Base-by-base conservation (phyloP, 2,329 filamentous ascomycete species). In the Arachnopeziza araneosa region DNA sequence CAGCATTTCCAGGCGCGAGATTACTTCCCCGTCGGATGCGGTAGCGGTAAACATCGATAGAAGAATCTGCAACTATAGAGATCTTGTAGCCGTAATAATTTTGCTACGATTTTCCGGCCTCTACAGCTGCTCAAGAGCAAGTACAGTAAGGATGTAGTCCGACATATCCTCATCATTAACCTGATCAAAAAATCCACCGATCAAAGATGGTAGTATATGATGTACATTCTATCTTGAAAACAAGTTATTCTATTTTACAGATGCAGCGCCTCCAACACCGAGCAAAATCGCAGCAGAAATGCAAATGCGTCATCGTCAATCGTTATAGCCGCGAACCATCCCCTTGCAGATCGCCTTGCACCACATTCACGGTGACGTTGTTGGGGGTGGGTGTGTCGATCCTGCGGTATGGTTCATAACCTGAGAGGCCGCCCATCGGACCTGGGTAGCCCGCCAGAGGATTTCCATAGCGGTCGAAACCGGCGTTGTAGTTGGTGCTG, bases 361-460 rank as follows among this genome's bases (percentile, higher is more conserved):
- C 60, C n/a, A 62, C 60, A 54, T 62, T 62, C 6, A 62, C 60
- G 0, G 60, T 62, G 4, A 62, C 60, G 51, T 62, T 57, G 48
- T 60, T 58, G 19, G 50, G 30, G 2, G 52, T 53, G 2, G 52
- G 52, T 2, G 26, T 30, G 21, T 53, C 44, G 30, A 48, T 30
- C 21, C 55, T 52, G 17, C 60, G 24, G 32, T 60, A 60, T 12
- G 57, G 57, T n/a, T 62, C 60, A 49, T 62, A 62, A 30, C 26
- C 26, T 30, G 26, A 9, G 9, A 30, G 26, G 8, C 53, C 48
- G 26, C 48, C 26, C 52, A 54, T 24, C 36, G 36, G 36, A 12
- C 36, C 36, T 17, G 12, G 12, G 24, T 61, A 61, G 6, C 51
- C 54, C 22, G 30, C 24, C 12, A 50, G 22, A 49, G 54, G 49